These are phyloP conservation scores for Backusella macrospora DNA, from an alignment of 192 early-diverging fungal genomes.

Conservation along the genomic window DNA sequence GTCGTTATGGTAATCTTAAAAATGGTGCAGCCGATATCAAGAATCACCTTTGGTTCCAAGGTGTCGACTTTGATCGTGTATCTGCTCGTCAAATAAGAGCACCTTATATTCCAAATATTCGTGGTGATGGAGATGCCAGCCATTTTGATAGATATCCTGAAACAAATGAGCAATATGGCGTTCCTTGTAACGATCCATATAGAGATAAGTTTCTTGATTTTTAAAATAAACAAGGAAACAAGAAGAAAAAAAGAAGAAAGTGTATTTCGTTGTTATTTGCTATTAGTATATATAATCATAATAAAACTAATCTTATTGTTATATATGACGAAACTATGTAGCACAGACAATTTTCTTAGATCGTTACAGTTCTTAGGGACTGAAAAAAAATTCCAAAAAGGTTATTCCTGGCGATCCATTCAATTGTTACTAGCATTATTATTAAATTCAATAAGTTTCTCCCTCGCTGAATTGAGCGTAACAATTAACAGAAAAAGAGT, in stretches of 20 bases:
- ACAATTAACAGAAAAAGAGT: too few species aligned
- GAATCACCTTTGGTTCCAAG: constrained; percentile 92
- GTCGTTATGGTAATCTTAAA: constrained; percentile 86
- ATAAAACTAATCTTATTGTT: too few species aligned
- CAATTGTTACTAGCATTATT: too few species aligned
- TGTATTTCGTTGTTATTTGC: constrained; percentile 37
- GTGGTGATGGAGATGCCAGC: constrained; percentile 85
- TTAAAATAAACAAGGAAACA: not conserved
- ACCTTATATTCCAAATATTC: constrained; percentile 84
- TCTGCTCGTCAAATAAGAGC: constrained; percentile 73
- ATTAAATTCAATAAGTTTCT: too few species aligned
- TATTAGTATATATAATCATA: constrained; percentile 69
- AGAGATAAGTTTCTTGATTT: constrained; percentile 28
- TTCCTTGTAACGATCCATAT: constrained; percentile 28
- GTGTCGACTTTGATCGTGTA: constrained; percentile 87
- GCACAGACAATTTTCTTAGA: too few species aligned
- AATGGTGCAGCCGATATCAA: constrained; percentile 90
- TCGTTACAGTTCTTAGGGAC: too few species aligned
- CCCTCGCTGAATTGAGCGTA: too few species aligned
- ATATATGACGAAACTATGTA: too few species aligned
- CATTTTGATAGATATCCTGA: constrained; percentile 97
- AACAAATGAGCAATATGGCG: constrained; percentile 90
- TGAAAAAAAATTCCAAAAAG: too few species aligned
- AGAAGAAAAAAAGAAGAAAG: not conserved
- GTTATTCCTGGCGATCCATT: too few species aligned